Evolutionary conservation across 371 early-diverging fungal genomes (phyloP), one percentile per base, ranked within the genome.

Genomic region (Blastocladiella emersonii): DNA sequence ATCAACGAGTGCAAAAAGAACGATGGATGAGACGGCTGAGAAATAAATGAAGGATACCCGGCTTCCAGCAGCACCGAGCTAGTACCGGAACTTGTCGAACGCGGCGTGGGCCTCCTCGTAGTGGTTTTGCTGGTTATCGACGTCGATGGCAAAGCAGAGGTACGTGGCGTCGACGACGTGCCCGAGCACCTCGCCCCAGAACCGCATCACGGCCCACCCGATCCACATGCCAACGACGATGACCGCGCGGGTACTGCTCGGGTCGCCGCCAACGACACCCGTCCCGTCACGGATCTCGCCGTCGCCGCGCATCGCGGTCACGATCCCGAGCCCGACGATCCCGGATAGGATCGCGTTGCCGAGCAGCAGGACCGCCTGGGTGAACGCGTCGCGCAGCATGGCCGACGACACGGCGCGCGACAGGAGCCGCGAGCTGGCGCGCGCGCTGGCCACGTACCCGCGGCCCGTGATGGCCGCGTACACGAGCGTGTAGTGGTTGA

Each of bases 401-500:
- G 44, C 37, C 15, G 37, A 25, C 7, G 59, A 37, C 1, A 59
- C 59, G 44, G n/a, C 8, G 7, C 59, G 59, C 43, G 37, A 27
- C 25, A 59, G 37, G 1, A 59, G 6, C 0, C 25, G 10, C 17
- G 59, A 25, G 17, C 12, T 7, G 4, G n/a, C 27, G 25, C 35
- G n/a, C 27, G 59, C 59, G 36, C 17, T 15, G 6, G 59, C 10
- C 37, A 25, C n/a, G 44, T 41, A 59, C 35, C 27, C 41, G 12
- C 10, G 19, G 15, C 43, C 43, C 15, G 59, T 59, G 32, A 59
- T 41, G 15, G 59, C 43, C 37, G 44, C 37, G 32, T 59, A 59
- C 12, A 59, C 32, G 25, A 59, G 19, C 25, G 59, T 37, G 32
- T 59, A 59, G 21, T 59, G 59, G 25, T 59, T 59, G 3, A 59